A percentile compares a stretch with the other conserved stretches of the same genome.
Conservation (phyloP, 2,329 filamentous ascomycete genomes). For the Penicillium sp. region DNA sequence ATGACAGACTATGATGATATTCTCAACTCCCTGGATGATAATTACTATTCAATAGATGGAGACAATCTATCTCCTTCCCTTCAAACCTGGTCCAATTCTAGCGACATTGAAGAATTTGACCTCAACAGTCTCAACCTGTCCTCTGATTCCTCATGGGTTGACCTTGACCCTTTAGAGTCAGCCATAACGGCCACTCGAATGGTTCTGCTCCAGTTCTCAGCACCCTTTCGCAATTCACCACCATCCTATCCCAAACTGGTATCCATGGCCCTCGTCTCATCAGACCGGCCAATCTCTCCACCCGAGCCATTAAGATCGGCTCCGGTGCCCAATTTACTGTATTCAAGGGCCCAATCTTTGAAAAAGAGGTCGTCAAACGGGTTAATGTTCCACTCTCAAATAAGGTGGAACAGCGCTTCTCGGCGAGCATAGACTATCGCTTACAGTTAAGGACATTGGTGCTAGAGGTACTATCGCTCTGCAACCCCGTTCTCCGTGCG, state of each 20-base stretch:
- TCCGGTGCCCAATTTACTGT: slow-evolving; percentile 30
- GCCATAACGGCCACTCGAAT: slow-evolving; percentile 28
- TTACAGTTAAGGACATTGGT: slow-evolving; percentile 25
- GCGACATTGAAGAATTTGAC: slow-evolving; percentile 12
- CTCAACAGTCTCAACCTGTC: slow-evolving; percentile 9
- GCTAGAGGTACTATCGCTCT: slow-evolving; percentile 29
- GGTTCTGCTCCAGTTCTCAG: slow-evolving; percentile 26
- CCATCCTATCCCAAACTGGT: slow-evolving; percentile 29
- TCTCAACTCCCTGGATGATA: slow-evolving; percentile 10
- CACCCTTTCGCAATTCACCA: slow-evolving; percentile 29
- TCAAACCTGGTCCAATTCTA: slow-evolving; percentile 1
- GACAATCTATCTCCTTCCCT: not conserved
- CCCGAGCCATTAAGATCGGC: slow-evolving; percentile 27
- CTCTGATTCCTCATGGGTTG: slow-evolving; percentile 11
- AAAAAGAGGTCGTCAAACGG: slow-evolving; percentile 30
- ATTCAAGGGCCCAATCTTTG: slow-evolving; percentile 24
- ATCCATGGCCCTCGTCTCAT: slow-evolving; percentile 29
- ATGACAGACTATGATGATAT: slow-evolving; percentile 16
- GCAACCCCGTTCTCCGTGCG: slow-evolving; percentile 27
- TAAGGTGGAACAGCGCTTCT: slow-evolving; percentile 18
- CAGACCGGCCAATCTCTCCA: slow-evolving; percentile 23
- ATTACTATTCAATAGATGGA: slow-evolving; percentile 8
- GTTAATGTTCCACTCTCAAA: slow-evolving; percentile 29
- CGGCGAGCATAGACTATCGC: slow-evolving; percentile 26
- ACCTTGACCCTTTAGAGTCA: slow-evolving; percentile 27